A percentile compares a stretch with the other conserved stretches of the same genome.
Evolutionary conservation across 2,329 filamentous ascomycete genomes (phyloP).

Genomic region (Paraphoma sp.): DNA sequence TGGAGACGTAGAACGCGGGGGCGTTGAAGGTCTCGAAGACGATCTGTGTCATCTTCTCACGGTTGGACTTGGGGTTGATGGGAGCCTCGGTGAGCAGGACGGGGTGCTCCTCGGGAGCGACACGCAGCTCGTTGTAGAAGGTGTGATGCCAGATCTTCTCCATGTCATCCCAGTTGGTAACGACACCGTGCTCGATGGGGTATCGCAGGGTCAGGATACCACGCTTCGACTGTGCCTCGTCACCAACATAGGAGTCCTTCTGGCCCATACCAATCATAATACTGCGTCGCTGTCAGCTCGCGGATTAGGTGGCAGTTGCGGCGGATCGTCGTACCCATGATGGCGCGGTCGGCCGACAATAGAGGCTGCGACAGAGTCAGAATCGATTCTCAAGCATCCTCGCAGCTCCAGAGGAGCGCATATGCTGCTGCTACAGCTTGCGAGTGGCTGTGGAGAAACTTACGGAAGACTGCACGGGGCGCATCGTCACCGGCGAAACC

Average conservation of each 20-base stretch:
- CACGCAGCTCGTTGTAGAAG: slow-evolving; percentile 99
- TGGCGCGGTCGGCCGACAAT: slow-evolving; percentile 99
- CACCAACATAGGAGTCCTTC: slow-evolving; percentile 99
- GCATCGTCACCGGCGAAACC: slow-evolving; percentile 99
- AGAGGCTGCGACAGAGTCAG: slow-evolving; percentile 70
- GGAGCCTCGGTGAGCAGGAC: slow-evolving; percentile 98
- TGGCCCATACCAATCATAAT: slow-evolving; percentile 99
- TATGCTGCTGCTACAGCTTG: slow-evolving; percentile 12
- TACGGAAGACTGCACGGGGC: slow-evolving; percentile 99
- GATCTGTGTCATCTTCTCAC: slow-evolving; percentile 99
- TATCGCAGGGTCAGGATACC: slow-evolving; percentile 99
- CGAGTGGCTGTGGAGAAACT: slow-evolving; percentile 59
- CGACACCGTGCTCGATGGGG: slow-evolving; percentile 99
- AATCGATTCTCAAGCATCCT: slow-evolving; percentile 21
- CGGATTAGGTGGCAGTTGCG: slow-evolving; percentile 22
- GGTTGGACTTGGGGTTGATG: slow-evolving; percentile 99
- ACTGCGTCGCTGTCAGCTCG: slow-evolving; percentile 63
- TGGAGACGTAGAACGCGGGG: slow-evolving; percentile 99
- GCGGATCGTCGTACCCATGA: slow-evolving; percentile 81
- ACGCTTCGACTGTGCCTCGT: slow-evolving; percentile 99
- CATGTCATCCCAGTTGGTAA: slow-evolving; percentile 99
- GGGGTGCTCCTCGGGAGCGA: slow-evolving; percentile 99
- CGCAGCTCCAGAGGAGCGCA: slow-evolving; percentile 12
- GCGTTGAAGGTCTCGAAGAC: slow-evolving; percentile 99
- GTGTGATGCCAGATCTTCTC: slow-evolving; percentile 99